phyloP scores from a whole-genome alignment of 176 grass and related monocot species.

The Saccharum officinarum region DNA sequence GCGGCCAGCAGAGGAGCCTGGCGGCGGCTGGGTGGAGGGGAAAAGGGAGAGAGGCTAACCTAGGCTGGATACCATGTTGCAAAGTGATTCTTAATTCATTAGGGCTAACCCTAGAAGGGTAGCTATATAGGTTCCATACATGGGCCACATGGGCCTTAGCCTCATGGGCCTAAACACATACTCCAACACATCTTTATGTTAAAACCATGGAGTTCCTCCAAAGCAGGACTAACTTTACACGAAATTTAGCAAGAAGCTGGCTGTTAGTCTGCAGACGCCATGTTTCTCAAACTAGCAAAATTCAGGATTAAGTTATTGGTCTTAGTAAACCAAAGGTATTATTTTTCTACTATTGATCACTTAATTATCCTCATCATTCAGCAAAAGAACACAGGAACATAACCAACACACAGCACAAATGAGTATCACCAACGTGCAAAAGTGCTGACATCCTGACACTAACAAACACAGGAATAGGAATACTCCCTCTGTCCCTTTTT shows the following conservation, averaged over 20 bases:
- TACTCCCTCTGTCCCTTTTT: not conserved
- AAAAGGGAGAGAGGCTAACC: no score
- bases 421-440: not conserved
- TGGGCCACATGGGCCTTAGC: no score
- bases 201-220: constrained; percentile 13
- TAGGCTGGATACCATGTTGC: no score
- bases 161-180: no score
- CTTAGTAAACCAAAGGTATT: not conserved
- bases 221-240: constrained; percentile 7
- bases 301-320: not conserved
- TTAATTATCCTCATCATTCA: not conserved
- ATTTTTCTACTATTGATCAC: not conserved
- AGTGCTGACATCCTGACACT: not conserved
- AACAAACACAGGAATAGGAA: not conserved
- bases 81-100: no score
- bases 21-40: no score
- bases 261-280: not conserved
- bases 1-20: no score
- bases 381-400: no score
- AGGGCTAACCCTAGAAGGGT: no score
- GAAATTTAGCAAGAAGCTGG: not conserved
- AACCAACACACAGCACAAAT: not conserved
- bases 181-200: no score
- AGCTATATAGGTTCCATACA: no score
- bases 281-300: constrained; percentile 1